Evolutionary conservation across 306 rosid species (phyloP).

Genomic region (Castanea mollissima): DNA sequence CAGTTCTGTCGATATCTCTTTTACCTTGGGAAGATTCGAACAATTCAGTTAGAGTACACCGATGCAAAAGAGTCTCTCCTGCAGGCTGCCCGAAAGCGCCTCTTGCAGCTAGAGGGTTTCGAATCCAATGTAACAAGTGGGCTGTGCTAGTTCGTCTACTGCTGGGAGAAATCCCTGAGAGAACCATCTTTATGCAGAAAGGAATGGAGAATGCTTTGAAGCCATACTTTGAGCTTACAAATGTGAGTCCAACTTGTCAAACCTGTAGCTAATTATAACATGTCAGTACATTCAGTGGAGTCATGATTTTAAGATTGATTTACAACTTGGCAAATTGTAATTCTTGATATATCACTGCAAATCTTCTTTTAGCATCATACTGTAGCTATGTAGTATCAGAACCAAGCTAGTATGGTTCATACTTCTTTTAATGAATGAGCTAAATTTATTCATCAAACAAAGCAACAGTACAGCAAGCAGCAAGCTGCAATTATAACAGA

Average conservation of each 20-base stretch:
- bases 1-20: slow-evolving; percentile 96
- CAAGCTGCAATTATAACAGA: too few relatives aligned
- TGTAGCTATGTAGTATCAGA: too few relatives aligned
- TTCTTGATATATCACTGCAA: too few relatives aligned
- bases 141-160: slow-evolving; percentile 89
- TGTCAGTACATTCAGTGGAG: too few relatives aligned
- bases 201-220: slow-evolving; percentile 85
- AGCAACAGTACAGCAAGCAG: too few relatives aligned
- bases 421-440: too few relatives aligned
- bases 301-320: too few relatives aligned
- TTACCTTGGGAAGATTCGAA: slow-evolving; percentile 93
- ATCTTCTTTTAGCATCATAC: too few relatives aligned
- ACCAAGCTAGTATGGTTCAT: too few relatives aligned
- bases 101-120: slow-evolving; percentile 86
- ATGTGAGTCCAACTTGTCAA: slow-evolving; percentile 54
- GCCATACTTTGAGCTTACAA: slow-evolving; percentile 97
- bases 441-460: too few relatives aligned
- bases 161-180: slow-evolving; percentile 97
- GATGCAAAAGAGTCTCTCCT: slow-evolving; percentile 97
- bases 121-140: slow-evolving; percentile 99
- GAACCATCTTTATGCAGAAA: slow-evolving; percentile 96
- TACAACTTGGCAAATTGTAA: neutral
- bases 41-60: slow-evolving; percentile 94
- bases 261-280: neutral
- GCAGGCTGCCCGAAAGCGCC: slow-evolving; percentile 99